A percentile compares a stretch with the other conserved stretches of the same genome.
These are phyloP conservation scores for Beverwykella pulmonaria DNA, from an alignment of 495 filamentous ascomycete species.

Conservation along the genomic window DNA sequence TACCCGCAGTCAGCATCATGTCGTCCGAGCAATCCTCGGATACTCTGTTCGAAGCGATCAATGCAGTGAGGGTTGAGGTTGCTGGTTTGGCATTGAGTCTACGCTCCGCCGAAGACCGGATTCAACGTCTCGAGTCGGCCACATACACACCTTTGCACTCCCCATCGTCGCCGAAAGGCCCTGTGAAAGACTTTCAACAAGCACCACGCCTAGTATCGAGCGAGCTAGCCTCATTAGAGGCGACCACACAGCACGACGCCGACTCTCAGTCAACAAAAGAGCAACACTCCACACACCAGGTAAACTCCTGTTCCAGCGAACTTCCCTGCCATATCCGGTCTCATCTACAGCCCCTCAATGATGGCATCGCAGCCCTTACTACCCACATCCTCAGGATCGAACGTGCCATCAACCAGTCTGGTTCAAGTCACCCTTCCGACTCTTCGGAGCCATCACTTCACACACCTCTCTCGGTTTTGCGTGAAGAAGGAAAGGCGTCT, in stretches of 20 bases:
- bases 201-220: background rate
- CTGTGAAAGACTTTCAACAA: background rate
- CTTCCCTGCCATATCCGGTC: background rate
- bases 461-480: background rate
- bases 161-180: background rate
- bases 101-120: conserved; percentile 3
- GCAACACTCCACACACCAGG: background rate
- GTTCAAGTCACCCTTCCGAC: background rate
- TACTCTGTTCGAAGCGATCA: conserved; percentile 7
- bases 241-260: background rate
- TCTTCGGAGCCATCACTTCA: background rate
- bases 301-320: background rate
- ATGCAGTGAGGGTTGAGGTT: conserved; percentile 6
- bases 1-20: background rate
- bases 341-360: conserved; percentile 12
- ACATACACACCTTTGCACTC: no score
- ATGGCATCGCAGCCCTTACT: background rate
- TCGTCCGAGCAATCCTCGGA: conserved; percentile 5
- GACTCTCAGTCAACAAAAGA: background rate
- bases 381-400: conserved; percentile 10
- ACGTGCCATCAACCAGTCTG: background rate
- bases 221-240: background rate
- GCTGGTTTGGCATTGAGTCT: conserved; percentile 4
- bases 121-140: conserved; percentile 13
- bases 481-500: no score